Evolutionary conservation across 306 rosid species (phyloP), one percentile per base, ranked within the genome.

Genomic region (Pyrus pyrifolia): DNA sequence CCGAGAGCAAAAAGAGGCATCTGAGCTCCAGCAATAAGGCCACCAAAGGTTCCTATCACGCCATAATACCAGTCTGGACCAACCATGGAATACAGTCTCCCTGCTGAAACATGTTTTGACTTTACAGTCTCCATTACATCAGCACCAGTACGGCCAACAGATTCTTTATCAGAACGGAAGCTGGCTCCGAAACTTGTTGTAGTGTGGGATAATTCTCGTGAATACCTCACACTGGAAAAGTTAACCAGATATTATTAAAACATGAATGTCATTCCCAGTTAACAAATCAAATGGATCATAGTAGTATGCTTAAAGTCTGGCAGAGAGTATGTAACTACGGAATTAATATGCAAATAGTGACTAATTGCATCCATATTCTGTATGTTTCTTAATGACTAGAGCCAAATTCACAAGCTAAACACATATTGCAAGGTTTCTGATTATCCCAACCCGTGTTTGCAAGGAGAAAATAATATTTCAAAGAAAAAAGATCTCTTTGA

Each of bases 1-100:
- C 98, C 98, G 5, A 95, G 97, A 76, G 98, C 96, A 70, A 89
- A 95, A 35, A 92, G 95, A 52, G 97, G 97, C 98, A 95, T 95
- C 74, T 95, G 98, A 15, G 98, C 93, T 79, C 97, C 98, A 7
- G 97, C 90, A 78, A 95, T 68, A 59, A 95, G 91, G 21, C 96
- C 98, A 71, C 92, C 80, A 13, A 90, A 68, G 53, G 96, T 87
- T 14, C 98, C 98, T 55, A 80, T 42, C 51, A 87, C 86, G 71
- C 98, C 98, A 65, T 92, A 92, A 72, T 74, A 53, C 98, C 97
- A 92, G 79, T 95, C 98, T 25, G 95, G 93, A 17, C 92, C 88
- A 35, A 90, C 74, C 98, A 92, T 95, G 70, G 98, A 89, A 74
- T 95, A 95, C 27, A 95, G 80, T 67, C 89, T 90, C 74, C 75